Conservation (phyloP, 2,329 filamentous ascomycete species). For the Fusarium nurragi region DNA sequence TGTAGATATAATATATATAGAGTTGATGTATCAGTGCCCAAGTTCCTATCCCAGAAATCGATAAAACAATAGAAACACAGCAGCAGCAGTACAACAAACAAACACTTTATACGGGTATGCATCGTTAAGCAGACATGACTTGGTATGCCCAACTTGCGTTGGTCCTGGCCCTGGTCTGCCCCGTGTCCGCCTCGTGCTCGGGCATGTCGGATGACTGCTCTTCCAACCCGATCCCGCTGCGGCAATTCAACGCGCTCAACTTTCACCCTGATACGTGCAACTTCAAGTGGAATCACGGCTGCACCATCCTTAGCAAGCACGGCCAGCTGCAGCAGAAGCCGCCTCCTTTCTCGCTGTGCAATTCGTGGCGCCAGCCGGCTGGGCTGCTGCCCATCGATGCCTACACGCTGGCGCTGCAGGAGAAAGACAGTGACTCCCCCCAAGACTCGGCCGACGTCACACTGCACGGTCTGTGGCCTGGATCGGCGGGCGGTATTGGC, state of each 20-base stretch:
- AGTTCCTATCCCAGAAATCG: too few species aligned
- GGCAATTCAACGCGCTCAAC: background rate
- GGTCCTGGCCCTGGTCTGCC: background rate
- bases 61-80: too few species aligned
- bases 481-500: background rate
- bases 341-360: background rate
- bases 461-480: background rate
- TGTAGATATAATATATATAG: background rate
- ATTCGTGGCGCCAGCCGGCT: background rate
- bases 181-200: background rate
- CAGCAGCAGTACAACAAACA: background rate
- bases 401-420: background rate
- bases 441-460: rapidly evolving
- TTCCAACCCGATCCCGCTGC: background rate
- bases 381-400: background rate
- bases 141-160: background rate
- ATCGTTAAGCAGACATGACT: background rate
- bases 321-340: background rate
- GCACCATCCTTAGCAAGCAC: background rate
- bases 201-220: conserved; percentile 6
- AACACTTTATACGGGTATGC: background rate
- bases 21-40: too few species aligned
- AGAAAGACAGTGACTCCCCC: rapidly evolving
- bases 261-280: background rate
- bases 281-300: background rate